phyloP scores from a whole-genome alignment of 352 stramenopile genomes.

The Phytophthora crassamura region DNA sequence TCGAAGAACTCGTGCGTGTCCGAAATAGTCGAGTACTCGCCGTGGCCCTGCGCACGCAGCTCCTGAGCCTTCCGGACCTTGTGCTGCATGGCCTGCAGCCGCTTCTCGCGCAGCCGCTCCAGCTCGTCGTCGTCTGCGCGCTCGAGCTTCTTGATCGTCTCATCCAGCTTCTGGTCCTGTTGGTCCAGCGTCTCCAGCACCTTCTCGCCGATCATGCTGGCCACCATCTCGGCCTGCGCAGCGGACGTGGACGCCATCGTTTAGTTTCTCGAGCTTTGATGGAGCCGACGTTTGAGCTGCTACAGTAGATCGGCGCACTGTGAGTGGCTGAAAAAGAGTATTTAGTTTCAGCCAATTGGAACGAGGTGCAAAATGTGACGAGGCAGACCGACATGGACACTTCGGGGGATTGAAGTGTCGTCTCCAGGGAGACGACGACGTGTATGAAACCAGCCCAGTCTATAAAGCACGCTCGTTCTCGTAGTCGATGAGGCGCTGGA shows the following conservation, averaged over 20 bases:
- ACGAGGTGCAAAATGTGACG: slow-evolving; percentile 2
- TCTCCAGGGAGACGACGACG: slow-evolving; percentile 8
- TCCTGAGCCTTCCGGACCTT: slow-evolving; percentile 76
- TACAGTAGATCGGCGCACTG: slow-evolving; percentile 4
- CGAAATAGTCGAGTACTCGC: slow-evolving; percentile 89
- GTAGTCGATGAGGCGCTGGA: slow-evolving; percentile 90
- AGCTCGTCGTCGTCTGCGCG: slow-evolving; percentile 90
- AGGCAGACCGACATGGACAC: slow-evolving; percentile 1
- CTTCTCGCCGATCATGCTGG: slow-evolving; percentile 85
- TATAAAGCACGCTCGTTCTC: slow-evolving; percentile 88
- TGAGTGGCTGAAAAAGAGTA: slow-evolving; percentile 14
- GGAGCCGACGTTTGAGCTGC: slow-evolving; percentile 8
- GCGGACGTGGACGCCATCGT: slow-evolving; percentile 61
- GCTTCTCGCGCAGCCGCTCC: slow-evolving; percentile 85
- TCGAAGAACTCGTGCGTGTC: slow-evolving; percentile 97
- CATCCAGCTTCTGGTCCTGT: slow-evolving; percentile 85
- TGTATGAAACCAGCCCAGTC: slow-evolving; percentile 22
- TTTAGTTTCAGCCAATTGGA: slow-evolving; percentile 5
- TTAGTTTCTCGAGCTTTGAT: too few species aligned
- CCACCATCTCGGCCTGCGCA: slow-evolving; percentile 78
- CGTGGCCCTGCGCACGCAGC: slow-evolving; percentile 81
- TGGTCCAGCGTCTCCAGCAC: slow-evolving; percentile 89
- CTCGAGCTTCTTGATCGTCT: slow-evolving; percentile 86
- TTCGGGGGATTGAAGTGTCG: slow-evolving; percentile 19
- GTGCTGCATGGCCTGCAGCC: slow-evolving; percentile 78